A percentile compares a stretch with the other conserved stretches of the same genome.
Evolutionary conservation across 495 filamentous ascomycete species (phyloP).

Genomic region (Symbiotaphrina buchneri): DNA sequence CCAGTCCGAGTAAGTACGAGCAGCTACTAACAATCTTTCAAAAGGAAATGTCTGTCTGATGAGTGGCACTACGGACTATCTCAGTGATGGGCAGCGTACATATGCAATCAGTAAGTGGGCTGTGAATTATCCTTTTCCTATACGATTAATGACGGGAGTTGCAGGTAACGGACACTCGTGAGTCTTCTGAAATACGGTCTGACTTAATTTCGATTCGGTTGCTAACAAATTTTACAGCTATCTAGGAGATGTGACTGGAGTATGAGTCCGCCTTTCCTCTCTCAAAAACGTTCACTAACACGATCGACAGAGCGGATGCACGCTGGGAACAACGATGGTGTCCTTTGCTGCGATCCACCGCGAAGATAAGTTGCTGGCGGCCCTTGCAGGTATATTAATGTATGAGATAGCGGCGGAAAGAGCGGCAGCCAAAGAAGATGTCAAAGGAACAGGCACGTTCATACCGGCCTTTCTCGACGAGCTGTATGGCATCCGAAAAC

Average conservation of each 20-base stretch:
- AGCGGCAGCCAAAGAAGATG: conserved; percentile 37
- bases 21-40: not conserved
- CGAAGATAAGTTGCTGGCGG: conserved; percentile 40
- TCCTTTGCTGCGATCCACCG: conserved; percentile 39
- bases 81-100: conserved; percentile 50
- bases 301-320: conserved; percentile 39
- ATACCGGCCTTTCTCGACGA: conserved; percentile 70
- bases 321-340: conserved; percentile 60
- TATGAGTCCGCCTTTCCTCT: conserved; percentile 9
- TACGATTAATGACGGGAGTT: too few species aligned
- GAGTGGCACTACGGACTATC: conserved; percentile 58
- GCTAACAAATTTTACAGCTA: conserved; percentile 11
- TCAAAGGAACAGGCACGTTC: conserved; percentile 70
- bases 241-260: conserved; percentile 63
- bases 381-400: conserved; percentile 47
- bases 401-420: conserved; percentile 75
- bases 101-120: conserved; percentile 23
- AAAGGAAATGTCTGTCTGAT: conserved; percentile 48
- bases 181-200: not conserved
- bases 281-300: not conserved
- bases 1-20: not conserved
- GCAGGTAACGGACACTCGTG: conserved; percentile 44
- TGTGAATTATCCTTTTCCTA: not conserved
- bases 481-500: conserved; percentile 16
- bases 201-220: not conserved